phyloP scores from a whole-genome alignment of 331 rosid genomes.

The Malus hybrid region DNA sequence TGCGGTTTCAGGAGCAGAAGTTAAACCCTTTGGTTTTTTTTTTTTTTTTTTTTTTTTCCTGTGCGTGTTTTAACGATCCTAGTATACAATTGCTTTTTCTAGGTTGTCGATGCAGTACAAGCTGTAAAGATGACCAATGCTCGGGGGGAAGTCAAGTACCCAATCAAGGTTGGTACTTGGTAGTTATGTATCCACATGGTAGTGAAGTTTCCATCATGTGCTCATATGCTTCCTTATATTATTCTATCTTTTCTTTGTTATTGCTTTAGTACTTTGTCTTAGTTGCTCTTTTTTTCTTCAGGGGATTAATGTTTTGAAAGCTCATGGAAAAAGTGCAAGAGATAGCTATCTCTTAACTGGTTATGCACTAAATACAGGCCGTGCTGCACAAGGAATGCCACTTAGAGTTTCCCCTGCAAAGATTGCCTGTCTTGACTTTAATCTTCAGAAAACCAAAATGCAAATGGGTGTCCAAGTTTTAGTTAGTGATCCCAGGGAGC shows the following conservation, averaged over 20 bases:
- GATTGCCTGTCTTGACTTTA: conserved; percentile 94
- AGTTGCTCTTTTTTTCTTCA: conserved; percentile 15
- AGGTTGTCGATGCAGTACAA: conserved; percentile 92
- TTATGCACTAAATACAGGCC: conserved; percentile 86
- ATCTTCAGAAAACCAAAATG: conserved; percentile 99
- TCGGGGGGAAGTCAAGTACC: conserved; percentile 87
- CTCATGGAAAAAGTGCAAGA: conserved; percentile 92
- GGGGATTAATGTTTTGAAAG: conserved; percentile 95
- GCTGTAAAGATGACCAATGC: conserved; percentile 93
- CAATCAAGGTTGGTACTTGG: conserved; percentile 82
- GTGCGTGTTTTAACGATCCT: conserved; percentile 5
- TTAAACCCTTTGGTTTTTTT: neutral
- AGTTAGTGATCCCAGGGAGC: conserved; percentile 89
- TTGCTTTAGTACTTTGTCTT: neutral
- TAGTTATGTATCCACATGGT: conserved; percentile 7
- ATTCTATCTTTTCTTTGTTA: neutral
- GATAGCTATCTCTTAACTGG: conserved; percentile 94
- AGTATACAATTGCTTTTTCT: conserved; percentile 11
- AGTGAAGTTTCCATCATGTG: neutral
- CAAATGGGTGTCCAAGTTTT: conserved; percentile 96
- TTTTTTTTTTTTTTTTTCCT: neutral
- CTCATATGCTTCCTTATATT: neutral
- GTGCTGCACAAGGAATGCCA: conserved; percentile 99
- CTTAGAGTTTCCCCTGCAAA: conserved; percentile 84
- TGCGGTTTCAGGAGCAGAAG: neutral